A percentile compares a stretch with the other conserved stretches of the same genome.
Conservation (phyloP, 495 filamentous ascomycete species). For the Penicillium tannophilum region DNA sequence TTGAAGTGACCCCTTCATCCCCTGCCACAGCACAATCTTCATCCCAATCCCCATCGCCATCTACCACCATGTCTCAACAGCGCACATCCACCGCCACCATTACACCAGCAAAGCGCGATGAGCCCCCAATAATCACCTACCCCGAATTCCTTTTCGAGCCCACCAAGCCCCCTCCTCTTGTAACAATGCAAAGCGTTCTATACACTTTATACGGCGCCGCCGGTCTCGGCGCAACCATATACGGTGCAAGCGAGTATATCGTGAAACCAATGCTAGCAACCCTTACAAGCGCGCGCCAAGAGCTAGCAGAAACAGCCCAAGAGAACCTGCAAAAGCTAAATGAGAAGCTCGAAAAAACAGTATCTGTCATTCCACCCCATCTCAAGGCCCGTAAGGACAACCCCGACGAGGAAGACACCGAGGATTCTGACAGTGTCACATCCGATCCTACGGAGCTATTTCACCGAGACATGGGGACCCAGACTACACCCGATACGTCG, state of each 20-base stretch:
- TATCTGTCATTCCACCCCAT: constrained; percentile 62
- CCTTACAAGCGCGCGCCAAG: constrained; percentile 77
- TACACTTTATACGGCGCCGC: constrained; percentile 77
- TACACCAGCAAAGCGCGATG: constrained; percentile 45
- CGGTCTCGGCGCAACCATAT: constrained; percentile 69
- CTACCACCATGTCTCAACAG: constrained; percentile 21
- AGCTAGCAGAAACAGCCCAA: constrained; percentile 68
- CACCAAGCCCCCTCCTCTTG: constrained; percentile 70
- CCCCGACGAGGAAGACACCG: constrained; percentile 18
- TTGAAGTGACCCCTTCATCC: constrained; percentile 11
- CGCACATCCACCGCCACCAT: constrained; percentile 16
- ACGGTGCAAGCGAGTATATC: constrained; percentile 79
- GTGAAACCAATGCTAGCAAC: constrained; percentile 79
- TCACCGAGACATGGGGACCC: constrained; percentile 85
- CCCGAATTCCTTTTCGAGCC: constrained; percentile 82
- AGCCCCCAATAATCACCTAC: constrained; percentile 93
- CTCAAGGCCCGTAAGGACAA: constrained; percentile 28
- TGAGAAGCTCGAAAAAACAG: constrained; percentile 67
- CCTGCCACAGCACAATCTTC: constrained; percentile 16
- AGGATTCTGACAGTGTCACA: constrained; percentile 45
- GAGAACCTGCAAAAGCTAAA: constrained; percentile 70
- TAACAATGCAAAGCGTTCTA: constrained; percentile 73
- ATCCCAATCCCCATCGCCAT: constrained; percentile 10
- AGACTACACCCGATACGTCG: constrained; percentile 65
- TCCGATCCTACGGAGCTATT: constrained; percentile 84